Base-by-base conservation (phyloP, 2,329 filamentous ascomycete genomes). In the Emmonsia crescens region DNA sequence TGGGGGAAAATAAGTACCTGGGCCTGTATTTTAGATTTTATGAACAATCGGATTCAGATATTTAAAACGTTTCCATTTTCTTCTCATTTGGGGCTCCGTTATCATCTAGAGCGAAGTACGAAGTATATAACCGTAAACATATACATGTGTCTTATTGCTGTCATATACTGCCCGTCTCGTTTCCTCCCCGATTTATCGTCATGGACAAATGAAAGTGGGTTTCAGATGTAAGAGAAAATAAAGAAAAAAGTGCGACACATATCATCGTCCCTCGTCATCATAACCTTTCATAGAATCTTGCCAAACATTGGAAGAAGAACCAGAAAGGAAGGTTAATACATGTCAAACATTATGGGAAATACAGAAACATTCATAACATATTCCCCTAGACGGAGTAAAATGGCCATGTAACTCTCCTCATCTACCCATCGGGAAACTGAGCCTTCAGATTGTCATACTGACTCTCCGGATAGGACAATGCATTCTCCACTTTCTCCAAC, bases 371-470 rank as follows among this genome's bases (percentile, higher is more conserved):
- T 38, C 33, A n/a, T n/a, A 19, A 40, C 52, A 40, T 12, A 38
- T 38, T 36, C 57, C 33, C 16, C 16, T 12, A 46, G 8, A 49
- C 4, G 58, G 19, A 44, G 19, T 5, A 33, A 36, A 38, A 60
- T 40, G 57, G 51, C 24, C 59, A 59, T 51, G 24, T 57, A 56
- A 57, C 56, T 61, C 54, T 24, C 33, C 38, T 24, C 52, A 57
- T 56, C 38, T 61, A n/a, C 27, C 38, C 27, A 16, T 44, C 64
- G 14, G 63, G 68, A 57, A 74, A 72, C 3, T 70, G 70, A 29
- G 64, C 64, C 60, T 68, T 69, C 61, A 77, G 48, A 60, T 77
- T 77, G 63, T 75, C 72, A 64, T 75, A 77, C 66, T 72, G 70
- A 62, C 74, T 76, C 64, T 77, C 75, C 0, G 75, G 75, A 62